Evolutionary conservation across 1,284 basidiomycete species (phyloP).

Genomic region (Apiotrichum domesticum): DNA sequence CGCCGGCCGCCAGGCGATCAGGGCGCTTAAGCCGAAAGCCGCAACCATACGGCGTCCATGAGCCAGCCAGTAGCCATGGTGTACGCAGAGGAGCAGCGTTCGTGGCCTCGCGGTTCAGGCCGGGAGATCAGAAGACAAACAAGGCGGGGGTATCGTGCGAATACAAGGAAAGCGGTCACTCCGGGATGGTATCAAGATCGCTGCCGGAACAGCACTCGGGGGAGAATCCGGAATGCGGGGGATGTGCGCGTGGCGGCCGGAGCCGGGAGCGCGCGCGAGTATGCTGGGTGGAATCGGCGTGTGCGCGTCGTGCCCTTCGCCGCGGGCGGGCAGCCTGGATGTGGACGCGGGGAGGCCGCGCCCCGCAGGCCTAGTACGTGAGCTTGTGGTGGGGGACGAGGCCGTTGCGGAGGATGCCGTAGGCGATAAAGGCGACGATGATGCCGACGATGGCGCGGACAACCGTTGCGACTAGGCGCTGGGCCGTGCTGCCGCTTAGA

Average conservation of each 20-base stretch:
- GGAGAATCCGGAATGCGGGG: not conserved
- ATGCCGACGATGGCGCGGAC: conserved; percentile 3
- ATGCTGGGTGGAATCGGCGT: too few species aligned
- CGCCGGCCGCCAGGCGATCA: too few species aligned
- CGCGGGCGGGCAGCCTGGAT: not conserved
- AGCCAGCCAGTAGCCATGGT: too few species aligned
- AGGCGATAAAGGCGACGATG: conserved; percentile 5
- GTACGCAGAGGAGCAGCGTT: too few species aligned
- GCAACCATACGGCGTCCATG: too few species aligned
- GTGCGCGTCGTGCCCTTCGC: too few species aligned
- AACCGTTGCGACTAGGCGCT: not conserved
- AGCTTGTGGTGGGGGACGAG: conserved; percentile 7
- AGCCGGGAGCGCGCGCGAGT: too few species aligned
- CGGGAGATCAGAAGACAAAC: too few species aligned
- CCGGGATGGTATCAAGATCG: conserved; percentile 1
- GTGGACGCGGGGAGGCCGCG: not conserved
- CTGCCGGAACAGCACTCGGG: not conserved
- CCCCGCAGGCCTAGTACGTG: not conserved
- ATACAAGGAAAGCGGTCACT: not conserved
- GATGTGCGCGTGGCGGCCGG: not conserved
- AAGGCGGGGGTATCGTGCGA: not conserved
- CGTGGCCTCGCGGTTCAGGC: too few species aligned
- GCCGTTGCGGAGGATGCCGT: conserved; percentile 5
- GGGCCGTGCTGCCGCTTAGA: too few species aligned
- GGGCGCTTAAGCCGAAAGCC: too few species aligned